These are phyloP conservation scores for Aspergillus thermomutatus DNA, from an alignment of 2,329 filamentous ascomycete species.

Conservation along the genomic window DNA sequence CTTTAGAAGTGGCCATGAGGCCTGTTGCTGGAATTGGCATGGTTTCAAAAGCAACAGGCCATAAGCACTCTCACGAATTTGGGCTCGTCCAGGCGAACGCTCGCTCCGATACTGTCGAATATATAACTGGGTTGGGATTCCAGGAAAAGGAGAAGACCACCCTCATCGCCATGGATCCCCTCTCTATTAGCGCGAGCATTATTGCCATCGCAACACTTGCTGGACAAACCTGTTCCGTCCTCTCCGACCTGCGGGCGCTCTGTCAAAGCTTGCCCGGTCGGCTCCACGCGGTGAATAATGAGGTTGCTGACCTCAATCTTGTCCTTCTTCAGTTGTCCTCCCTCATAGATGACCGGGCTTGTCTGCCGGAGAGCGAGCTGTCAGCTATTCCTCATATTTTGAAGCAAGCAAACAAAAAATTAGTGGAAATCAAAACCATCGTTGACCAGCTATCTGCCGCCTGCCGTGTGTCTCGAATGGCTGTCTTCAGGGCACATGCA, in stretches of 20 bases:
- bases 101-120: no score
- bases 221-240: background rate
- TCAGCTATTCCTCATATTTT: conserved; percentile 1
- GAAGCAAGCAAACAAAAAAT: background rate
- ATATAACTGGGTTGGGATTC: no score
- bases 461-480: background rate
- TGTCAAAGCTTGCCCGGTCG: background rate
- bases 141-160: no score
- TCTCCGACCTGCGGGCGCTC: background rate
- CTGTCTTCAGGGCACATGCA: background rate
- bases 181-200: background rate
- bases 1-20: no score
- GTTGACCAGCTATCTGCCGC: background rate
- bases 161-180: background rate
- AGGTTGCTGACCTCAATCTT: conserved; percentile 1
- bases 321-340: background rate
- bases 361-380: background rate
- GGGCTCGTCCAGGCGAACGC: no score
- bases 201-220: background rate
- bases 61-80: no score
- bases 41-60: no score
- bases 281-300: background rate
- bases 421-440: background rate
- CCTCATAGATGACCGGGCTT: background rate
- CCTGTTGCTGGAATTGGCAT: no score